Conservation (phyloP, 176 grass and related monocot genomes). For the Lolium multiflorum region DNA sequence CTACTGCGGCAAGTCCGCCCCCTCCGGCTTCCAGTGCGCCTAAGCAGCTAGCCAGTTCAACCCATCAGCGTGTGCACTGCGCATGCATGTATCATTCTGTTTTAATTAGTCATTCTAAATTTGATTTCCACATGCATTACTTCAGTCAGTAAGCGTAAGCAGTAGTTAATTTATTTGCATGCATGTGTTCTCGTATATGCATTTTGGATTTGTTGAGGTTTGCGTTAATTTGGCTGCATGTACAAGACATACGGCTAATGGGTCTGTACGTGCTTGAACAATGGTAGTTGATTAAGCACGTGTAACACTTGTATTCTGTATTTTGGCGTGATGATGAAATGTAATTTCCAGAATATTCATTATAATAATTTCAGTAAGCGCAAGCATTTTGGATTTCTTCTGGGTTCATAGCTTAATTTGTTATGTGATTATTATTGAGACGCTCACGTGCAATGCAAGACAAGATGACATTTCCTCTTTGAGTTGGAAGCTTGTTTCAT, state of each 20-base stretch:
- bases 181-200: slow-evolving; percentile 1
- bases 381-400: no score
- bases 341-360: slow-evolving; percentile 7
- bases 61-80: background rate
- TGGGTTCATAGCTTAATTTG: background rate
- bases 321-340: slow-evolving; percentile 11
- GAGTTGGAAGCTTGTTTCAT: background rate
- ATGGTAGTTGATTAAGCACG: background rate
- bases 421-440: background rate
- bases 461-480: background rate
- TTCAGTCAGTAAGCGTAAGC: background rate
- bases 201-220: background rate
- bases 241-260: background rate
- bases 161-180: background rate
- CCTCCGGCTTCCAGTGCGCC: slow-evolving; percentile 48
- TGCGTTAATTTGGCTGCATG: background rate
- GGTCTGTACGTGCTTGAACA: background rate
- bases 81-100: background rate
- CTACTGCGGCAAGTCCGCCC: slow-evolving; percentile 61
- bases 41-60: background rate
- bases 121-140: background rate
- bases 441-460: background rate
- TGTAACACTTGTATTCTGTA: background rate
- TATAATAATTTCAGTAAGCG: no score
- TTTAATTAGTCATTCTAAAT: background rate